Evolutionary conservation across 306 rosid genomes (phyloP).

Genomic region (Calophaca sinica): DNA sequence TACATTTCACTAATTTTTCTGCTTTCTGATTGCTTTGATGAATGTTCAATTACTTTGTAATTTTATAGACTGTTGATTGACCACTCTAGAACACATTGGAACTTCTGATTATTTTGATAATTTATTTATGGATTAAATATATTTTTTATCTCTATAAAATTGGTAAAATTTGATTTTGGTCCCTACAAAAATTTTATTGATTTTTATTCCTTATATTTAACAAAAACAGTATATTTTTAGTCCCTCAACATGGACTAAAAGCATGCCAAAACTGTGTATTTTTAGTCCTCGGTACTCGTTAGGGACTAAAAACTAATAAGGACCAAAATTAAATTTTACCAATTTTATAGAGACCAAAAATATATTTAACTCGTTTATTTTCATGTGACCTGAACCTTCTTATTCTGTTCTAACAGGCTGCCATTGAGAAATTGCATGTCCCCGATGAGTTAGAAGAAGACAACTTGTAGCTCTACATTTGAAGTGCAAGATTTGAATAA

Average conservation of each 20-base stretch:
- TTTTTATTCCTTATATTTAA: no score
- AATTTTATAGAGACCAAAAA: no score
- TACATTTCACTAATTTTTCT: not conserved
- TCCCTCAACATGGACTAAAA: no score
- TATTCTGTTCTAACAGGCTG: constrained; percentile 66
- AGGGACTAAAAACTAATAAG: no score
- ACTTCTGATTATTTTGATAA: not conserved
- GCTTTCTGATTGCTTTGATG: constrained; percentile 29
- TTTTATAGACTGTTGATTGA: not conserved
- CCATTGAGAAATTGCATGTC: constrained; percentile 87
- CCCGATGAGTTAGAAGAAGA: constrained; percentile 93
- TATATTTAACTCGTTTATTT: not conserved
- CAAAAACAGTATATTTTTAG: no score
- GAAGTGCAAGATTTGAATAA: constrained; percentile 45
- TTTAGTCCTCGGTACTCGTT: no score
- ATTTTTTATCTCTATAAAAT: no score
- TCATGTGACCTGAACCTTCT: not conserved
- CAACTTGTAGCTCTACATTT: constrained; percentile 53
- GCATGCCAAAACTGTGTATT: no score
- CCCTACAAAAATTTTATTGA: no score
- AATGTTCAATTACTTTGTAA: constrained; percentile 14
- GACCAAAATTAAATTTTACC: no score
- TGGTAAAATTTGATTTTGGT: no score
- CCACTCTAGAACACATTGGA: not conserved
- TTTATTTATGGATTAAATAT: not conserved